Percentiles rank a stretch among this genome's conserved stretches.
phyloP scores from a whole-genome alignment of 441 rosid genomes.

The Adansonia grandidieri region DNA sequence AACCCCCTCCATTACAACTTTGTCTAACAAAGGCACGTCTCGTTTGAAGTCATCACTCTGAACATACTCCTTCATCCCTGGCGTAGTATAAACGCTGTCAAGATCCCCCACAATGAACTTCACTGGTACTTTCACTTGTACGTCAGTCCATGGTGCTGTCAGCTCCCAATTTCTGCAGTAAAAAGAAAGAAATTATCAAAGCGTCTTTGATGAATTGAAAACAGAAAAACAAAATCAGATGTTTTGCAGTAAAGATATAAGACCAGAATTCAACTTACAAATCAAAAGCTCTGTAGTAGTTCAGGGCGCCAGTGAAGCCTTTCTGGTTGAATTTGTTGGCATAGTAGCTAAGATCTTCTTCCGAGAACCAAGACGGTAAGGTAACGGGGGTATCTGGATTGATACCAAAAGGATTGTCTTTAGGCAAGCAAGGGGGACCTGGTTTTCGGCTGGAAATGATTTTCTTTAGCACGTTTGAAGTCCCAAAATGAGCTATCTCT shows the following conservation, averaged over 20 bases:
- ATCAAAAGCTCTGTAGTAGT: constrained; percentile 64
- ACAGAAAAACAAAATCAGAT: neutral
- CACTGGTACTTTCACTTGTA: constrained; percentile 66
- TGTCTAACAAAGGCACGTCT: constrained; percentile 67
- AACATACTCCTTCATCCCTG: constrained; percentile 65
- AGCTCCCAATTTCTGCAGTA: constrained; percentile 78
- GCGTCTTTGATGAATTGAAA: neutral
- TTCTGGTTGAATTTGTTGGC: constrained; percentile 52
- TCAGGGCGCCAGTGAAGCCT: constrained; percentile 70
- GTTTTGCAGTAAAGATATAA: neutral
- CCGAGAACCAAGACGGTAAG: constrained; percentile 64
- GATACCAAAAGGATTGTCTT: constrained; percentile 47
- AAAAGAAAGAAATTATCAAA: neutral
- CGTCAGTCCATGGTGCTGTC: constrained; percentile 64
- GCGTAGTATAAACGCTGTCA: constrained; percentile 56
- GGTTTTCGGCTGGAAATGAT: constrained; percentile 49
- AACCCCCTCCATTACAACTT: constrained; percentile 79
- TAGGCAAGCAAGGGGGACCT: constrained; percentile 51
- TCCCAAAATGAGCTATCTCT: constrained; percentile 39
- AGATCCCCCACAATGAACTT: constrained; percentile 81
- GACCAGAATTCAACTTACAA: constrained; percentile 41
- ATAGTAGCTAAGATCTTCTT: constrained; percentile 56
- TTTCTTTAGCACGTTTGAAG: constrained; percentile 16
- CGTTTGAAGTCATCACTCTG: constrained; percentile 60
- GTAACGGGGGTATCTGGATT: constrained; percentile 41